Base-by-base conservation (phyloP, 495 filamentous ascomycete species). In the Aspergillus olivimuriae region DNA sequence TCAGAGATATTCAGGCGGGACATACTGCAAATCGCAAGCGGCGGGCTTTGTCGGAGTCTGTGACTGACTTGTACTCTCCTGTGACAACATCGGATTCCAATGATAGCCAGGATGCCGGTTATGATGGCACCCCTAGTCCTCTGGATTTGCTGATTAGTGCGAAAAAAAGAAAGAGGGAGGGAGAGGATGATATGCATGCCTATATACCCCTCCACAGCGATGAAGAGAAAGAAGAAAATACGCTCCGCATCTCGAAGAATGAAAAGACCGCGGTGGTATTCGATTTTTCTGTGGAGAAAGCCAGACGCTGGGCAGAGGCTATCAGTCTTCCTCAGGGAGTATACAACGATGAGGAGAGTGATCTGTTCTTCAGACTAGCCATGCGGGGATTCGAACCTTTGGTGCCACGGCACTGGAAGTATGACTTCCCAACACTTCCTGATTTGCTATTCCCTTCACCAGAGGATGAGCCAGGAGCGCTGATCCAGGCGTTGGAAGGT, bases 351-450 rank as follows among this genome's bases (percentile, higher is more conserved):
- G 71, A 75, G 26, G 81, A 82, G 42, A 64, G 73, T 24, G 62
- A 60, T 32, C 63, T 86, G 10, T 80, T 74, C 55, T 61, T 73
- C 30, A 71, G 72, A 34, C 60, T 85, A 9, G 61, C 68, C 4
- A 73, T 75, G 55, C 75, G 82, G 19, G 78, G 81, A 3, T 73
- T 70, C 21, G 79, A 84, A 61, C 73, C 78, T 4, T 53, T 84
- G 2, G 50, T 86, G 18, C 75, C 76, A 1, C 34, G 39, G 3
- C 52, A 62, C 39, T 87, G 80, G 80, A 51, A 65, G 28, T 62
- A 68, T 35, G 83, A 87, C 48, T 87, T 84, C 51, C 50, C 52
- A 1, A 82, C 73, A 1, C 58, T 86, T 23, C 82, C 83, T 0
- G 63, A 72, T 4, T 59, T 61, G 8, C 53, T 87, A 1, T 87